A percentile compares a stretch with the other conserved stretches of the same genome.
Evolutionary conservation across 495 filamentous ascomycete genomes (phyloP).

Genomic region (Tuber magnatum): DNA sequence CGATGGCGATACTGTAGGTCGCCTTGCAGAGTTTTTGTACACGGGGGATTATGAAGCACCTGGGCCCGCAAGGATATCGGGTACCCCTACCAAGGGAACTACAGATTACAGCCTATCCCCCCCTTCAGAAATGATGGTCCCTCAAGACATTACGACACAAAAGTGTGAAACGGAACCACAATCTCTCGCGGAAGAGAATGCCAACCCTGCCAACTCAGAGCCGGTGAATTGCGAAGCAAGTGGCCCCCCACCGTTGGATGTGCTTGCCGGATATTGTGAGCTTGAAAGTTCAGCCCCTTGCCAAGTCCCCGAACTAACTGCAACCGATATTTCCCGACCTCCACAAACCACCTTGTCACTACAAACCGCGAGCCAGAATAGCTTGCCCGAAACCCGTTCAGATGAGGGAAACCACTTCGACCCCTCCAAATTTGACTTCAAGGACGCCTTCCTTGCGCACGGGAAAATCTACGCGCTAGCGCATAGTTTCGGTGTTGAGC

Average conservation of each 20-base stretch:
- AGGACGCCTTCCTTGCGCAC: conserved; percentile 22
- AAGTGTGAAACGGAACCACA: not conserved
- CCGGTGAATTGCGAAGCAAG: not conserved
- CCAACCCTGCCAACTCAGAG: not conserved
- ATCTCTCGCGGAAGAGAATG: not conserved
- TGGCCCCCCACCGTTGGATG: not conserved
- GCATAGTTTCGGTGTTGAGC: conserved; percentile 10
- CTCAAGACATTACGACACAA: not conserved
- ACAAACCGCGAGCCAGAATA: not conserved
- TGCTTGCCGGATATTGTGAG: not conserved
- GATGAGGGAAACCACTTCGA: conserved; percentile 7
- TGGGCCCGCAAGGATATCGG: not conserved
- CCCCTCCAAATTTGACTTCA: conserved; percentile 18
- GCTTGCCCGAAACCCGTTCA: not conserved
- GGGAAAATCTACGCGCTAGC: conserved; percentile 17
- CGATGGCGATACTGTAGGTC: not conserved
- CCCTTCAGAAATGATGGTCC: not conserved
- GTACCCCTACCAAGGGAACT: not conserved
- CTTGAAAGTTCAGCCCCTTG: not conserved
- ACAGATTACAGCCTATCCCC: not conserved
- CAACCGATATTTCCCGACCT: not conserved
- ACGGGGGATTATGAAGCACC: conserved; percentile 11
- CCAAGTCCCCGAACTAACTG: not conserved
- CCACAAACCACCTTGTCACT: not conserved
- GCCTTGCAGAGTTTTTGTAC: conserved; percentile 13